These are phyloP conservation scores for Fusarium armeniacum DNA, from an alignment of 2,329 filamentous ascomycete species.

Conservation along the genomic window DNA sequence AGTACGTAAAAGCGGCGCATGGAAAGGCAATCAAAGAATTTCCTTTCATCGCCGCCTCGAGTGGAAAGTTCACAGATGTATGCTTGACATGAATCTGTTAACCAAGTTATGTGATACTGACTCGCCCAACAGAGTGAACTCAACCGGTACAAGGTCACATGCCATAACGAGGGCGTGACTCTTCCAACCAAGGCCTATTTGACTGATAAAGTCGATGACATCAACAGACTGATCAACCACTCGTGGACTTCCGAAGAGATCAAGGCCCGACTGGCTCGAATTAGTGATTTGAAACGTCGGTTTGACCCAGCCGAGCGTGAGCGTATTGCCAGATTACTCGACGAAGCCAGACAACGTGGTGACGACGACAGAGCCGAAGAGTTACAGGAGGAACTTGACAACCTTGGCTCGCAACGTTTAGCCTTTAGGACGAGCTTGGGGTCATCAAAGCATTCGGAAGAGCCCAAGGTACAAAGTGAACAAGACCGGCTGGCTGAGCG, in stretches of 20 bases:
- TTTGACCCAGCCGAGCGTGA: slow-evolving; percentile 77
- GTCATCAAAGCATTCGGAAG: slow-evolving; percentile 64
- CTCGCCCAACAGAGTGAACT: slow-evolving; percentile 75
- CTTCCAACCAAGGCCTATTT: slow-evolving; percentile 81
- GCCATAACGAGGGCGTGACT: slow-evolving; percentile 78
- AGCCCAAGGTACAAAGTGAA: slow-evolving; percentile 69
- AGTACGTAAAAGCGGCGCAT: slow-evolving; percentile 85
- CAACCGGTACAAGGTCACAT: slow-evolving; percentile 82
- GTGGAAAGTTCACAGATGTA: slow-evolving; percentile 86
- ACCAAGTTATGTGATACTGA: slow-evolving; percentile 1
- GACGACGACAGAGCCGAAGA: slow-evolving; percentile 70
- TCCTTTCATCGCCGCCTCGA: slow-evolving; percentile 92
- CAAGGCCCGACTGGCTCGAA: slow-evolving; percentile 80
- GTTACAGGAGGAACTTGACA: slow-evolving; percentile 72
- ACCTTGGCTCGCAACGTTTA: slow-evolving; percentile 76
- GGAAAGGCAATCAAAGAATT: slow-evolving; percentile 88
- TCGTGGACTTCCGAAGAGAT: slow-evolving; percentile 88
- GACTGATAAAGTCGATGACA: slow-evolving; percentile 80
- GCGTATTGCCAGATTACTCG: slow-evolving; percentile 73
- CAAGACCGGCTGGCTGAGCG: slow-evolving; percentile 87
- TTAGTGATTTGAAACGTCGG: slow-evolving; percentile 75
- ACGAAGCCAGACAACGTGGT: slow-evolving; percentile 74
- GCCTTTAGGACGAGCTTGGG: slow-evolving; percentile 78
- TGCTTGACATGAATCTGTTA: slow-evolving; percentile 39
- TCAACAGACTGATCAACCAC: slow-evolving; percentile 83